Conservation (phyloP, 2,329 filamentous ascomycete species). For the Epichloe coenophiala region DNA sequence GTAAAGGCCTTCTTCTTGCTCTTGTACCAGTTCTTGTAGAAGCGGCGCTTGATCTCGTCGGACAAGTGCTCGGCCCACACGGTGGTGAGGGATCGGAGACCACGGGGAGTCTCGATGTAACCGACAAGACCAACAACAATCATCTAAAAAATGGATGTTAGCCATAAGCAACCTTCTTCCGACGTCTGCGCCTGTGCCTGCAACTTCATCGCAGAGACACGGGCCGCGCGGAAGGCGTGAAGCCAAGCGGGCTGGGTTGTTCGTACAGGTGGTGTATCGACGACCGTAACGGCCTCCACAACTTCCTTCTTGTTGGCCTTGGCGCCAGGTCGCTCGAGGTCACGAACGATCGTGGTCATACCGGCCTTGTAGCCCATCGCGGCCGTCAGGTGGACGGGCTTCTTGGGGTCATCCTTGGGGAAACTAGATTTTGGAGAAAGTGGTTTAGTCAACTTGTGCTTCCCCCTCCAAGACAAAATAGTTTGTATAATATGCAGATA, state of each 20-base stretch:
- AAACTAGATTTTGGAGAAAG: slow-evolving; percentile 46
- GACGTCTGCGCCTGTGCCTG: no score
- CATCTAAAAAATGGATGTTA: slow-evolving; percentile 67
- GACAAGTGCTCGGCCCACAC: slow-evolving; percentile 99
- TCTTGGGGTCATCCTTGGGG: slow-evolving; percentile 99
- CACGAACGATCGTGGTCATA: slow-evolving; percentile 99
- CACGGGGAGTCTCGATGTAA: slow-evolving; percentile 99
- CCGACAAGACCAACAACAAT: slow-evolving; percentile 99
- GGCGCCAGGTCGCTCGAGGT: slow-evolving; percentile 95
- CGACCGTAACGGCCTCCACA: slow-evolving; percentile 75
- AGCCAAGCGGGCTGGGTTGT: slow-evolving; percentile 71
- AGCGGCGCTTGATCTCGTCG: slow-evolving; percentile 97
- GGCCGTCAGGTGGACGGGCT: slow-evolving; percentile 96
- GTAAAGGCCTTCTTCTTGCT: slow-evolving; percentile 99
- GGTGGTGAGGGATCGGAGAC: slow-evolving; percentile 97
- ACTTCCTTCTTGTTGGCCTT: slow-evolving; percentile 99
- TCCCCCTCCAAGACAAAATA: background rate
- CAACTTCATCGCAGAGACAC: background rate
- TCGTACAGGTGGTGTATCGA: slow-evolving; percentile 93
- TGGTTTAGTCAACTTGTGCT: background rate
- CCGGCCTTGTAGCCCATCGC: slow-evolving; percentile 99
- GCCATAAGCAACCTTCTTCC: slow-evolving; percentile 42
- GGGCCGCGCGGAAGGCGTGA: slow-evolving; percentile 21
- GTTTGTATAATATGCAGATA: background rate
- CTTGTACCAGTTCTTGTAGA: slow-evolving; percentile 99